Evolutionary conservation across 768 basidiomycete genomes (phyloP), one percentile per base, ranked within the genome.

Genomic region (Holtermanniella nyarrowii): DNA sequence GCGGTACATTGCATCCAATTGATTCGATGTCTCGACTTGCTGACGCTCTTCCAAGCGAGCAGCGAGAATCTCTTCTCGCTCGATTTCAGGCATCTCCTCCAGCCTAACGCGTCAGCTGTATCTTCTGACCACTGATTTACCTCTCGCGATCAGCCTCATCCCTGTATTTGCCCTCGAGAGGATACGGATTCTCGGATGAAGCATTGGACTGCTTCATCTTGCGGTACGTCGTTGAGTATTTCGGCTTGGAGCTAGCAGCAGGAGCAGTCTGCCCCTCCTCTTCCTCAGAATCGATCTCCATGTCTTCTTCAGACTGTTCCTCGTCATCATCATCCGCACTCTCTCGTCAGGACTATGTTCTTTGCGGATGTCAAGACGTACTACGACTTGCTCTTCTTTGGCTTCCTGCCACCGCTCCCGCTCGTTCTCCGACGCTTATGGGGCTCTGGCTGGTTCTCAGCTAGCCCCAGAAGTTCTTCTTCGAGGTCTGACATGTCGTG

Each of bases 151-250:
- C 93, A 12, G 75, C 77, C 61, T 88, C 88, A 63, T 95, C 83
- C 53, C 78, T 79, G 66, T 86, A 97, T 71, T 88, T 87, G 46
- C 88, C 89, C 62, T 97, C 93, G 12, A 95, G 74, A 0, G 89
- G 91, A 67, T 88, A 97, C 3, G 82, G 82, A 58, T 87, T 83
- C 3, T 76, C 77, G 27, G 64, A 60, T 25, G 78, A 78, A 50
- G 79, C 80, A 10, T 37, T 7, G 10, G 16, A 16, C 10, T 7
- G 7, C 31, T 37, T 37, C 10, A 7, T 16, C 31, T 37, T 37
- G 31, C 31, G 31, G 31, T 37, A 37, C 16, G 31, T 37, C 31
- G 31, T 37, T 37, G 31, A 37, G 10, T 45, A 21, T 25, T 27
- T 42, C 16, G 40, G 26, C 45, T 51, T 56, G 25, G 44, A 26